A percentile compares a stretch with the other conserved stretches of the same genome.
Evolutionary conservation across 768 basidiomycete species (phyloP).

Genomic region (Mrakia frigida): DNA sequence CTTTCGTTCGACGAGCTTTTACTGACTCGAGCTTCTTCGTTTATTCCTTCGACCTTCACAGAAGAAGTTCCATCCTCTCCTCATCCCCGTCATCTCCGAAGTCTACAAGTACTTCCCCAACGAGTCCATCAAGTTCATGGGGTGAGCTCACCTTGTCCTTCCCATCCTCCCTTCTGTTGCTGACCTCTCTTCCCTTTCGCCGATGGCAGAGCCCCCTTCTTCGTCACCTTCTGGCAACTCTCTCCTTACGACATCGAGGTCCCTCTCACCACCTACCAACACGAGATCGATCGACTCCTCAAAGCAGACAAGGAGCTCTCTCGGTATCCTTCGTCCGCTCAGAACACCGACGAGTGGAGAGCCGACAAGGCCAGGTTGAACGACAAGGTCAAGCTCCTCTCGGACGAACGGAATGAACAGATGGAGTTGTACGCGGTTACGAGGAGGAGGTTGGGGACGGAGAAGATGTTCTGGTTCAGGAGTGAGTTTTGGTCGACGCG

Average conservation of each 20-base stretch:
- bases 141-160: constrained; percentile 50
- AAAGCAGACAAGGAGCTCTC: constrained; percentile 35
- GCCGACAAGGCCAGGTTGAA: constrained; percentile 13
- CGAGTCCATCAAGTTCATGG: constrained; percentile 60
- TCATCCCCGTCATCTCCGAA: constrained; percentile 68
- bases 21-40: neutral
- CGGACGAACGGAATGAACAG: constrained; percentile 22
- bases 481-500: constrained; percentile 15
- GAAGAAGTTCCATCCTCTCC: constrained; percentile 66
- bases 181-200: neutral
- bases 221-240: constrained; percentile 94
- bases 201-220: constrained; percentile 71
- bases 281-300: constrained; percentile 56
- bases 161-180: constrained; percentile 26
- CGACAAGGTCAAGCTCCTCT: neutral
- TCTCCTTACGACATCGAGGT: constrained; percentile 82
- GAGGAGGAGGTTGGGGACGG: constrained; percentile 17
- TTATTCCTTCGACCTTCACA: neutral
- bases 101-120: constrained; percentile 66
- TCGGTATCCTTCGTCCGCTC: constrained; percentile 25
- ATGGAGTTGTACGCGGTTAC: constrained; percentile 24
- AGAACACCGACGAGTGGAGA: constrained; percentile 23
- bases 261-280: constrained; percentile 70
- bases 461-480: constrained; percentile 30
- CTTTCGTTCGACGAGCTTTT: neutral